Conservation (phyloP, 208 protist genomes). For the Naegleria fowleri region DNA sequence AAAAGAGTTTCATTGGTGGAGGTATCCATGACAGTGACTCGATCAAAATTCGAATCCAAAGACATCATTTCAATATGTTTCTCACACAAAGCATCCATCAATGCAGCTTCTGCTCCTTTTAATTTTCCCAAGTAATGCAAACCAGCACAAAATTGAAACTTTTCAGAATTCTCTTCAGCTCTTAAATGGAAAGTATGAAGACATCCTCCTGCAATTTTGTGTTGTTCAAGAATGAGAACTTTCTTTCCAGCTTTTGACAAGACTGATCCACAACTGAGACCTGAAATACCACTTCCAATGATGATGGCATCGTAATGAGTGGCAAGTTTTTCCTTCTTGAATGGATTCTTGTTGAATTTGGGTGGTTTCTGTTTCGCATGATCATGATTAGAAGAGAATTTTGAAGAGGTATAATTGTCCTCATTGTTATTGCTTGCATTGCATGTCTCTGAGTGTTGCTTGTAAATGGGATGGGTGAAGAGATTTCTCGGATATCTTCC, state of each 20-base stretch:
- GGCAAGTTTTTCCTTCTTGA: neutral
- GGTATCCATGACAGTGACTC: neutral
- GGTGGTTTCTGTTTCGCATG: no score
- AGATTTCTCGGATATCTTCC: neutral
- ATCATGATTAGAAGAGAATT: no score
- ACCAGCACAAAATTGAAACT: conserved; percentile 43
- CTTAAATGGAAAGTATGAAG: conserved; percentile 37
- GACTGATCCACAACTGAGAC: neutral
- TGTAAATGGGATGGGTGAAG: neutral
- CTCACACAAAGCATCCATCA: neutral
- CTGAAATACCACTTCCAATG: neutral
- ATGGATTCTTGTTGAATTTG: neutral
- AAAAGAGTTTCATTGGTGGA: neutral
- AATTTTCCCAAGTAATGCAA: neutral
- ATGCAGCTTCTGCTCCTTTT: neutral
- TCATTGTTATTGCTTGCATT: neutral
- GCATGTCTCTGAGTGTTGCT: neutral
- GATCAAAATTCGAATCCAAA: neutral
- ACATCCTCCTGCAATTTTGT: conserved; percentile 43
- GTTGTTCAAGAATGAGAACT: conserved; percentile 46
- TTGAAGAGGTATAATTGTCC: no score
- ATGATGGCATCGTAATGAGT: neutral
- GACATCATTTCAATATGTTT: neutral
- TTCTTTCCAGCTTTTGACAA: conserved; percentile 37
- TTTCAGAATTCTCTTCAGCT: neutral